Percentiles rank a stretch among this genome's conserved stretches.
Evolutionary conservation across 345 rosid genomes (phyloP).

Genomic region (Citrus medica): DNA sequence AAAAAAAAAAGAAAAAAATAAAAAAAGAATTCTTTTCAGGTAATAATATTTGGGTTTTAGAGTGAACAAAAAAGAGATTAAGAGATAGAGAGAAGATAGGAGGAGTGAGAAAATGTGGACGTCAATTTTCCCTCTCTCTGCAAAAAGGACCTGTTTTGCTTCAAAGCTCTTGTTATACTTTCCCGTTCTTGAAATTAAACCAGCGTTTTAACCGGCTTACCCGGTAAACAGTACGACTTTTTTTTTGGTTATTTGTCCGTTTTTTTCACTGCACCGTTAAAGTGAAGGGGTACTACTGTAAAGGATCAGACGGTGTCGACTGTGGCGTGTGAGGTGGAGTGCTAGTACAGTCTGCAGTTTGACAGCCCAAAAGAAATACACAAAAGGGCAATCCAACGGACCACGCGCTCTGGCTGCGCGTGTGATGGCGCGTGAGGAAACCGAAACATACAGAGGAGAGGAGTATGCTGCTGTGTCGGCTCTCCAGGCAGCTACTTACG

Average conservation of each 20-base stretch:
- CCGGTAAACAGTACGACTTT: slow-evolving; percentile 6
- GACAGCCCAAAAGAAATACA: slow-evolving; percentile 6
- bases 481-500: slow-evolving; percentile 32
- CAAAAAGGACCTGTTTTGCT: slow-evolving; percentile 2
- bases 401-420: slow-evolving; percentile 12
- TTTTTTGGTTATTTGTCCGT: not conserved
- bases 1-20: not conserved
- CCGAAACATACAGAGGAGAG: not conserved
- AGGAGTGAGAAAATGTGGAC: slow-evolving; percentile 41
- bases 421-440: slow-evolving; percentile 7
- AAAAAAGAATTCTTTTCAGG: not conserved
- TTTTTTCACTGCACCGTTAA: slow-evolving; percentile 19
- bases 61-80: not conserved
- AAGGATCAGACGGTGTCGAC: slow-evolving; percentile 18
- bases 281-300: slow-evolving; percentile 5
- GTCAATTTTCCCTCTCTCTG: slow-evolving; percentile 18
- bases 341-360: slow-evolving; percentile 21
- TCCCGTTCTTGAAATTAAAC: not conserved
- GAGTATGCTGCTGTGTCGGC: slow-evolving; percentile 15
- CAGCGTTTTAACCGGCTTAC: slow-evolving; percentile 3
- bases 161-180: slow-evolving; percentile 12
- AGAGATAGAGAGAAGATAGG: slow-evolving; percentile 22
- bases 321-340: slow-evolving; percentile 15
- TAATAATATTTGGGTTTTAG: not conserved
- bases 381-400: slow-evolving; percentile 20